Evolutionary conservation across 1,139 yeast species (phyloP), one percentile per base, ranked within the genome.

Genomic region (Meyerozyma elateridarum): DNA sequence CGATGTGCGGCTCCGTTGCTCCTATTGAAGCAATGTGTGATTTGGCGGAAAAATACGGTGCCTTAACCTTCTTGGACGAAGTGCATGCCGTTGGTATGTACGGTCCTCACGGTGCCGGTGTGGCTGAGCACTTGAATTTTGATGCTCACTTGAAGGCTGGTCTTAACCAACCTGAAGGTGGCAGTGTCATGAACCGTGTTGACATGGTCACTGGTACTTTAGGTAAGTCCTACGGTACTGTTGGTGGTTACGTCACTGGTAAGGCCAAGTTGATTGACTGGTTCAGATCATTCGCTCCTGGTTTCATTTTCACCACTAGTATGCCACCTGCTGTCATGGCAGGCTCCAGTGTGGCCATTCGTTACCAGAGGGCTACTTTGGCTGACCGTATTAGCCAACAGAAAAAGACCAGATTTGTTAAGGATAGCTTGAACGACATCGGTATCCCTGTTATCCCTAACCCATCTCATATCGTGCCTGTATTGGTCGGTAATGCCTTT

Each of bases 71-170:
- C 61, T 71, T 93, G 55, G 99, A 91, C 58, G 99, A 91, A 61
- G 99, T 91, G 29, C 99, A 91, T 54, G 97, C 98, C 27, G 97
- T 93, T 33, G 99, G 99, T 36, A 77, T 91, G 83, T 91, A 91
- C 57, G 98, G 98, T 51, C 97, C 98, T 39, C 96, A 85, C 52
- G 99, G 99, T 52, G 98, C 96, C 26, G 99, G 99, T 64, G 97
- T 91, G 35, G 96, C 97, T 31, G 98, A 93, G 61, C 98, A 91
- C 57, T 70, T 84, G 52, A 85, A 91, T 60, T 89, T 87, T 51
- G 85, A 85, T 30, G 78, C 79, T 39, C 95, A 88, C 56, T 72
- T 82, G 55, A 66, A 73, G 42, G 54, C 76, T 11, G 94, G 93
- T 48, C 68, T 79, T 42, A 70, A 71, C 6, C 63, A 76, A n/a